phyloP scores from a whole-genome alignment of 2,329 filamentous ascomycete species.

The Penicillium sp. region DNA sequence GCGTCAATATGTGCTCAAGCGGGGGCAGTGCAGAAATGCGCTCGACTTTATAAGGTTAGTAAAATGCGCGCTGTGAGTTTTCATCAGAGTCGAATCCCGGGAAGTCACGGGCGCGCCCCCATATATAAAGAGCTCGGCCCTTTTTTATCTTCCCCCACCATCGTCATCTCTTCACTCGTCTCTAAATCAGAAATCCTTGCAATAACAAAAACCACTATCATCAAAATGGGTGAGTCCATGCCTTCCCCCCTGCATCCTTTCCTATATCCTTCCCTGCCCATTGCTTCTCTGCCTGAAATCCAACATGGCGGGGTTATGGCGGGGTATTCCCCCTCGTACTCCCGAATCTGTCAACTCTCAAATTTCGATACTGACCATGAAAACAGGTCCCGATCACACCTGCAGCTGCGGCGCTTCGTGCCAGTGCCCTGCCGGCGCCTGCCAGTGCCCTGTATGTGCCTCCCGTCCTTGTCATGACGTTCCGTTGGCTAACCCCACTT shows the following conservation, averaged over 20 bases:
- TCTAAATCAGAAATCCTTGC: background rate
- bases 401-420: constrained; percentile 42
- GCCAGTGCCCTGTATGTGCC: constrained; percentile 40
- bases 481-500: constrained; percentile 8
- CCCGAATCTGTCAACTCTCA: background rate
- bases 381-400: constrained; percentile 33
- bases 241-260: background rate
- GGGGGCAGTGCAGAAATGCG: constrained; percentile 27
- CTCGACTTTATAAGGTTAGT: constrained; percentile 8
- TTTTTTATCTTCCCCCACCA: constrained; percentile 4
- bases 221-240: constrained; percentile 26
- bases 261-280: background rate
- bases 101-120: constrained; percentile 19
- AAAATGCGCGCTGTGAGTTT: constrained; percentile 1
- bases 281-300: background rate
- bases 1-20: constrained; percentile 22
- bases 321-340: constrained; percentile 11
- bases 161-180: background rate
- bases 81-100: constrained; percentile 3
- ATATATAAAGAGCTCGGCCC: constrained; percentile 20
- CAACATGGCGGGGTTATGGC: constrained; percentile 21
- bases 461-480: background rate
- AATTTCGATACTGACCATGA: constrained; percentile 11
- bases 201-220: background rate
- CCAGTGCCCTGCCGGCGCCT: constrained; percentile 40